These are phyloP conservation scores for Galerina sulciceps DNA, from an alignment of 768 basidiomycete genomes.

Conservation along the genomic window DNA sequence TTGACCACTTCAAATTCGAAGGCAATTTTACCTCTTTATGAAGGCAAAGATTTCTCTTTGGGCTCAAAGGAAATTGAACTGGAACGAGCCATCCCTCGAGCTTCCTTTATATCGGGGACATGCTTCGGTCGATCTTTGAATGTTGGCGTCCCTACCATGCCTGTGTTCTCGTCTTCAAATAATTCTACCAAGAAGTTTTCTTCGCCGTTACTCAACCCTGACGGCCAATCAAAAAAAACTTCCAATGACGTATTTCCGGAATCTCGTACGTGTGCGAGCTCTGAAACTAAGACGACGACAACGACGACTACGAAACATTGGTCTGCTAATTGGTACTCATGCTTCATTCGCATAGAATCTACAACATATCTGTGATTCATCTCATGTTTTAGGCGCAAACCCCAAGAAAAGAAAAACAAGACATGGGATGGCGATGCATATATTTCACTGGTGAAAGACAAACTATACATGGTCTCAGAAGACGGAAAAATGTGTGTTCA, in stretches of 20 bases:
- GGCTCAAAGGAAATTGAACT: constrained; percentile 69
- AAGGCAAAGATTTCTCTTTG: constrained; percentile 40
- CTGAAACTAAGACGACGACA: neutral
- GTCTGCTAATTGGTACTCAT: constrained; percentile 73
- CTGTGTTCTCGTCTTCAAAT: neutral
- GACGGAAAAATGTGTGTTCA: constrained; percentile 67
- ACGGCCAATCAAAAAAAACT: neutral
- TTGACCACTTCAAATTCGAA: constrained; percentile 63
- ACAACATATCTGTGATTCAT: constrained; percentile 2
- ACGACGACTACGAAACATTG: constrained; percentile 40
- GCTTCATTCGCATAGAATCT: neutral
- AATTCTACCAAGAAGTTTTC: constrained; percentile 29
- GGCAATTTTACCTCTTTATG: constrained; percentile 40
- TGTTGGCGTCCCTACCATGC: neutral
- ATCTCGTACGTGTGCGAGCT: neutral
- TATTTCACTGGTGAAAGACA: constrained; percentile 53
- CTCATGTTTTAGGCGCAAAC: constrained; percentile 62
- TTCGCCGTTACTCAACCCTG: constrained; percentile 17
- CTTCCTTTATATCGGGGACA: constrained; percentile 65
- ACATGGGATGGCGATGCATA: constrained; percentile 87
- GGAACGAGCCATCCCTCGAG: constrained; percentile 56
- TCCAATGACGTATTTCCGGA: neutral
- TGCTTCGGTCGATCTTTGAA: constrained; percentile 52
- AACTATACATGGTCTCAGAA: constrained; percentile 67
- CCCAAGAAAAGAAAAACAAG: constrained; percentile 75